Percentiles rank a stretch among this genome's conserved stretches.
Evolutionary conservation across 345 rosid species (phyloP).

Genomic region (Fremontodendron californicum): DNA sequence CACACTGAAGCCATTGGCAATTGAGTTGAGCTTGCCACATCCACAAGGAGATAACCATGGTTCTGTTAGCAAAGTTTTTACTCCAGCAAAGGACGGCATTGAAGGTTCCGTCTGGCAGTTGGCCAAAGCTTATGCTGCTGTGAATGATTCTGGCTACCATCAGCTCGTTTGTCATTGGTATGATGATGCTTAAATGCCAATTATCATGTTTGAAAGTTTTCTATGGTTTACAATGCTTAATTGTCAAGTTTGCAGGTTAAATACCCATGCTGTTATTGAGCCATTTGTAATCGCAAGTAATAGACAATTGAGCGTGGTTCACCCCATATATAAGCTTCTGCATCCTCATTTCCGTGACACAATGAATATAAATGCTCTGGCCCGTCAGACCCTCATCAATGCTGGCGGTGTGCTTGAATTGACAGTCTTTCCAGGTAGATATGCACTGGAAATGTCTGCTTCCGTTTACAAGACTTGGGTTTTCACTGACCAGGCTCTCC

Average conservation of each 20-base stretch:
- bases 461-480: conserved; percentile 61
- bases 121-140: conserved; percentile 85
- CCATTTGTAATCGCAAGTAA: conserved; percentile 77
- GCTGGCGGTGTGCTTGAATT: conserved; percentile 65
- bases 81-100: conserved; percentile 55
- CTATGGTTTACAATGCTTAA: not conserved
- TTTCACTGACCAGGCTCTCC: conserved; percentile 78
- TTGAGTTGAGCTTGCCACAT: conserved; percentile 86
- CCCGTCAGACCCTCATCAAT: conserved; percentile 76
- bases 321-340: conserved; percentile 71
- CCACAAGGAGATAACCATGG: conserved; percentile 68
- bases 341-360: conserved; percentile 52
- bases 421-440: conserved; percentile 69
- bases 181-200: not conserved
- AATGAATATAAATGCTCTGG: conserved; percentile 86
- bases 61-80: conserved; percentile 65
- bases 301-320: conserved; percentile 71
- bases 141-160: conserved; percentile 86
- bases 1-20: conserved; percentile 72
- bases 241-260: conserved; percentile 51
- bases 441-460: conserved; percentile 78
- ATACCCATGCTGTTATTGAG: conserved; percentile 80
- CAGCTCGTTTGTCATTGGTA: conserved; percentile 93
- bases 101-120: conserved; percentile 77
- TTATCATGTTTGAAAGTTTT: conserved; percentile 1